These are phyloP conservation scores for Scenedesmus sp. DNA, from an alignment of 163 green algal genomes.

Conservation along the genomic window DNA sequence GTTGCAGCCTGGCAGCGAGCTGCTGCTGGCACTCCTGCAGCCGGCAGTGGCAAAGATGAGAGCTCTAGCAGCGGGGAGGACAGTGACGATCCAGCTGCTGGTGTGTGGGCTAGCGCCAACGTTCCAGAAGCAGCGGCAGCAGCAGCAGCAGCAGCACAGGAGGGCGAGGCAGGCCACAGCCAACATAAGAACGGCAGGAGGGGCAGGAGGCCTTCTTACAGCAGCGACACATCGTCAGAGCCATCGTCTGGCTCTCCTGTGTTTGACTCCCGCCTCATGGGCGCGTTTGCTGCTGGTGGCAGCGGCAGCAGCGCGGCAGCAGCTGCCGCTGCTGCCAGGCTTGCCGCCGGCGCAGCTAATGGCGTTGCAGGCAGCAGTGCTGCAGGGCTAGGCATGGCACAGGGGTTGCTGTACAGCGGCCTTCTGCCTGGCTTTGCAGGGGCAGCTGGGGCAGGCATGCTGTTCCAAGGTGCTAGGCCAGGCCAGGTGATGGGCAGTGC, in stretches of 20 bases:
- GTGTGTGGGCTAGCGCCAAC: not conserved
- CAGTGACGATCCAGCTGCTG: constrained; percentile 13
- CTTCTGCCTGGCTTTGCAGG: constrained; percentile 25
- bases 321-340: not conserved
- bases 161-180: not conserved
- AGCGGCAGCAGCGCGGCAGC: not conserved
- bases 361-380: not conserved
- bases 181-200: not conserved
- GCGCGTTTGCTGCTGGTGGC: not conserved
- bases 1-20: constrained; percentile 11
- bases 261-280: constrained; percentile 17
- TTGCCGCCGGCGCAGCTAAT: not conserved
- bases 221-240: constrained; percentile 24
- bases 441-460: not conserved
- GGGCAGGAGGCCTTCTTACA: not conserved
- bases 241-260: constrained; percentile 15
- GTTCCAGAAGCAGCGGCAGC: not conserved
- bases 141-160: not conserved
- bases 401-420: constrained; percentile 14
- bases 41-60: not conserved
- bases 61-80: constrained; percentile 27
- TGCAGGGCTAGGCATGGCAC: not conserved
- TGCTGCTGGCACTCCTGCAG: not conserved
- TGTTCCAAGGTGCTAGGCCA: not conserved
- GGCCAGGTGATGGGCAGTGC: not conserved